Conservation (phyloP, 192 early-diverging fungal species). For the Entomortierella beljakovae region DNA sequence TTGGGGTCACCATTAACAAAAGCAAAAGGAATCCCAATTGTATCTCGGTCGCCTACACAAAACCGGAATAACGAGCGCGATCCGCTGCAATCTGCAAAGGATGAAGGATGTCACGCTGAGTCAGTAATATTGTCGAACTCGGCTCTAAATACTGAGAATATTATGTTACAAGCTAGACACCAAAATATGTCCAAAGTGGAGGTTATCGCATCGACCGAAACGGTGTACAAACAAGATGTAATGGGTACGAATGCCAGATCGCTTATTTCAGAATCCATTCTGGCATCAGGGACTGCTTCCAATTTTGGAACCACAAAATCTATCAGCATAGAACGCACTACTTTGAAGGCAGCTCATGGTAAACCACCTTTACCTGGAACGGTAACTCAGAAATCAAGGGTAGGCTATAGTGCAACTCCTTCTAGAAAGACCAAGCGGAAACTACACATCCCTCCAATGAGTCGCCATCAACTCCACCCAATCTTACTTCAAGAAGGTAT, state of each 20-base stretch:
- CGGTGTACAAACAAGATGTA: neutral
- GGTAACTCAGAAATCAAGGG: neutral
- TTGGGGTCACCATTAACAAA: neutral
- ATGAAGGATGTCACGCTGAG: slow-evolving; percentile 9
- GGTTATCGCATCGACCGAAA: neutral
- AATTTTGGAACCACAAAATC: neutral
- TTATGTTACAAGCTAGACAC: slow-evolving; percentile 34
- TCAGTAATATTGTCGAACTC: slow-evolving; percentile 27
- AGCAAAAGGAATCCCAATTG: neutral
- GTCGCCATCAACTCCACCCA: slow-evolving; percentile 41
- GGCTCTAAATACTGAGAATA: slow-evolving; percentile 16
- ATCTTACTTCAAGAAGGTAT: slow-evolving; percentile 27
- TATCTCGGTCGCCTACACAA: neutral
- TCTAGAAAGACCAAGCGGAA: slow-evolving; percentile 1
- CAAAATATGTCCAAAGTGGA: neutral
- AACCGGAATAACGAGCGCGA: neutral
- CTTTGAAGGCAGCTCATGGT: neutral
- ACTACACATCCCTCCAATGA: slow-evolving; percentile 27
- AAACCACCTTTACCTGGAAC: slow-evolving; percentile 8
- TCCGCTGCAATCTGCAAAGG: neutral
- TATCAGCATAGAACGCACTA: neutral
- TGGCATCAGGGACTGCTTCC: neutral
- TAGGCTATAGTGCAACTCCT: no score
- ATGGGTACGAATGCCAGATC: neutral
- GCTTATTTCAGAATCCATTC: slow-evolving; percentile 9